Base-by-base conservation (phyloP, 306 rosid species). In the Hylodesmum podocarpum region DNA sequence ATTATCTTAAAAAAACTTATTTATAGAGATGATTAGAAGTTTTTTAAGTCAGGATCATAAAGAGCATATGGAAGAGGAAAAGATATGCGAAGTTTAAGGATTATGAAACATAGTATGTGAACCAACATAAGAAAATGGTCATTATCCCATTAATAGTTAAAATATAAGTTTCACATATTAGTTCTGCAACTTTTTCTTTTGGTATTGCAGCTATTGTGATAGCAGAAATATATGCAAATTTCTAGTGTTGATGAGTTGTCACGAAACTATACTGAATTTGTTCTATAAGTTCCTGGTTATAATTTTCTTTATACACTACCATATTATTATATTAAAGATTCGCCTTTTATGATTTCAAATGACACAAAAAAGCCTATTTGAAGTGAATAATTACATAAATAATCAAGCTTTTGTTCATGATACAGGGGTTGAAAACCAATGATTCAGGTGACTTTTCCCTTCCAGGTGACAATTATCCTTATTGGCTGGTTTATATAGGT, bases 391-490 rank as follows among this genome's bases (percentile, higher is more conserved):
- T 11, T 39, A 8, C 44, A 5, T 39, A 9, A 39, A 39, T 39
- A 41, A 75, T 10, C 13, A 44, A 27, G 27, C 43, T 57, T 40
- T 28, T 28, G n/a, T 66, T 34, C 8, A 3, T 66, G 39, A 34
- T n/a, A 54, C 61, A 73, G 79, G 75, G 61, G 53, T 73, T 74
- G 70, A 22, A 6, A 10, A 11, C 58, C 34, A 58, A 50, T n/a
- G 67, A 29, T 49, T 50, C 66, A 22, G 36, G 27, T 53, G 40
- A 24, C 33, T 9, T 44, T 66, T 13, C 5, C 41, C 65, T 73
- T 18, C 84, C 63, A 3, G 63, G 75, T 29, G 63, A 73, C 19
- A 79, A 79, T 36, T 61, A 37, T 13, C 83, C 83, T 37, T 28
- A 15, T 29, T 79, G 83, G 83, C 41, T 64, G 40, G 4, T 50